Percentiles rank a stretch among this genome's conserved stretches.
Conservation (phyloP, 1,284 basidiomycete species). For the Leccinum fuscescens region DNA sequence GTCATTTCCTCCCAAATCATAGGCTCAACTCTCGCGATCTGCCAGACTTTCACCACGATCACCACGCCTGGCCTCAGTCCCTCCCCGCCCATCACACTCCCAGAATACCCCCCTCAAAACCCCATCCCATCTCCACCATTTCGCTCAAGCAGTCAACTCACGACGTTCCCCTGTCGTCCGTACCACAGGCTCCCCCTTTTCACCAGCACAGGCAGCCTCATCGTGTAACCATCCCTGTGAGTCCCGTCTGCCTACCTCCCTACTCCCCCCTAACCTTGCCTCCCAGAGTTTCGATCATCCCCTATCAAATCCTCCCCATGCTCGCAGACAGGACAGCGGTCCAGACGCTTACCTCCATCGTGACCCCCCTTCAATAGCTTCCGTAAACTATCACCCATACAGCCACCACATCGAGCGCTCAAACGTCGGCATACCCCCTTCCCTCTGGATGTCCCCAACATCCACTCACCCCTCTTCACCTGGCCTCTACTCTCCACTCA, state of each 20-base stretch:
- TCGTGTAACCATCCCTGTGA: slow-evolving; percentile 18
- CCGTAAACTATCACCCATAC: slow-evolving; percentile 33
- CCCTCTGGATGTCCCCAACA: slow-evolving; percentile 77
- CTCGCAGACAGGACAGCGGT: slow-evolving; percentile 15
- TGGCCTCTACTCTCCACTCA: slow-evolving; percentile 32
- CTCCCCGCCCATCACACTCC: slow-evolving; percentile 12
- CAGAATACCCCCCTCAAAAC: slow-evolving; percentile 19
- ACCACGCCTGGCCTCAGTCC: slow-evolving; percentile 21
- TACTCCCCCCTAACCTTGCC: slow-evolving; percentile 8
- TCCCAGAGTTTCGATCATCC: slow-evolving; percentile 24
- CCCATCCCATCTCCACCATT: slow-evolving; percentile 9
- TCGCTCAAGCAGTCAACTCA: slow-evolving; percentile 8
- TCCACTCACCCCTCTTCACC: slow-evolving; percentile 48
- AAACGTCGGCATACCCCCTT: slow-evolving; percentile 59
- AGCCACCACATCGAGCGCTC: slow-evolving; percentile 49
- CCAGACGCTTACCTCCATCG: slow-evolving; percentile 17
- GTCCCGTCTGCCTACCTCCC: slow-evolving; percentile 1
- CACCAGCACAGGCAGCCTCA: slow-evolving; percentile 15
- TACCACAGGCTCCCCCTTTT: slow-evolving; percentile 10
- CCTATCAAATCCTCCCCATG: slow-evolving; percentile 14
- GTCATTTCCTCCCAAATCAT: slow-evolving; percentile 8
- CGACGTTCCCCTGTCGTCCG: slow-evolving; percentile 10
- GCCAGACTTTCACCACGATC: slow-evolving; percentile 21
- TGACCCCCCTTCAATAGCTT: slow-evolving; percentile 20
- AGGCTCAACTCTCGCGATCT: slow-evolving; percentile 19